Evolutionary conservation across 805 yeast species (phyloP), one percentile per base, ranked within the genome.

Genomic region (Scheffersomyces lignosus): DNA sequence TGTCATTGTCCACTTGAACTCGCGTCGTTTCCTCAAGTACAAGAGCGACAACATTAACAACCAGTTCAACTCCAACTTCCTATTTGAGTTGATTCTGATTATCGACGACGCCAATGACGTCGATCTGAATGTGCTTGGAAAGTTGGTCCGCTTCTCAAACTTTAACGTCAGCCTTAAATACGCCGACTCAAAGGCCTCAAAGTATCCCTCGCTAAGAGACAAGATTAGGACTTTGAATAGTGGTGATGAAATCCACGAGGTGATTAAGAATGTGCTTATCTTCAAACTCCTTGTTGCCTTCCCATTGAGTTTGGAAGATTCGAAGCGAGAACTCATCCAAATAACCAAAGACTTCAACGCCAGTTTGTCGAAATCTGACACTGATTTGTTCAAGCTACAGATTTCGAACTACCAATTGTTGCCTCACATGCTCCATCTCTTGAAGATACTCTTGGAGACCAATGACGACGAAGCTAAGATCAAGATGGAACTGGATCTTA

Each of bases 351-450:
- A 31, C 7, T 43, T 52, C 25, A 55, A 46, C 32, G 27, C 36
- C 9, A 34, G 24, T 18, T 39, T 45, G 33, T 22, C 28, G 9
- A 30, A 24, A 5, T 35, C 45, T 6, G 48, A 45, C 26, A 26
- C 27, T 14, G 48, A 51, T 31, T 38, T 55, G 27, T 41, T 45
- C 38, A 54, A 58, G 33, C 43, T 62, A 13, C 47, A 45, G 18
- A 34, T 49, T 40, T 54, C 63, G 18, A 63, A 62, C 36, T 59
- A 54, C 44, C 65, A 62, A 34, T 34, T 61, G 14, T 44, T 59
- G 14, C 63, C 60, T n/a, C 64, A 58, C 18, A 44, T 63, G 13
- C 44, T 63, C 15, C 66, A 62, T 28, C 37, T 62, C 7, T 37
- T 63, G 16, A 61, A 57, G 38, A 41, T 60, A n/a, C 39, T 36